phyloP scores from a whole-genome alignment of 75 land plant genomes.

The Azolla pinnata region DNA sequence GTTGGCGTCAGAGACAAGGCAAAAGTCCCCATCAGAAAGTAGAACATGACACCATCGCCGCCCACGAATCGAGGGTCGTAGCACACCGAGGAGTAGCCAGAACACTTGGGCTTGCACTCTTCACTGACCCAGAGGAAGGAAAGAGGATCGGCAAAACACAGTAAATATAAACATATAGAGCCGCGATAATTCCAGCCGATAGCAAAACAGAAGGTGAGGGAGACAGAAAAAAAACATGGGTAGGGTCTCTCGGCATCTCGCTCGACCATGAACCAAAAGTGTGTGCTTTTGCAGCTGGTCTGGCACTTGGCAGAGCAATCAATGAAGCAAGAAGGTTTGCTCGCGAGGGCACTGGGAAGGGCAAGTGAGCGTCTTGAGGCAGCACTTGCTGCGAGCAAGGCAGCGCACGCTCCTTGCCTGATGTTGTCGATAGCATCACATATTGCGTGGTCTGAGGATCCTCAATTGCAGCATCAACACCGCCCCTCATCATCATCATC shows the following conservation, averaged over 20 bases:
- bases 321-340: slow-evolving; percentile 6
- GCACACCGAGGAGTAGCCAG: slow-evolving; percentile 45
- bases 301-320: slow-evolving; percentile 10
- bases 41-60: slow-evolving; percentile 70
- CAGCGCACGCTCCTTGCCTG: neutral
- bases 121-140: too few relatives aligned
- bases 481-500: too few relatives aligned
- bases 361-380: neutral
- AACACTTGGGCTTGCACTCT: slow-evolving; percentile 20
- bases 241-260: neutral
- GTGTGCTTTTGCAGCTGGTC: slow-evolving; percentile 5
- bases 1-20: slow-evolving; percentile 47
- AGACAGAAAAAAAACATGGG: neutral
- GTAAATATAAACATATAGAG: neutral
- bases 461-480: too few relatives aligned
- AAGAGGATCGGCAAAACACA: neutral
- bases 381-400: slow-evolving; percentile 1
- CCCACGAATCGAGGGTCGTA: slow-evolving; percentile 69
- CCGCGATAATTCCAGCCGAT: neutral
- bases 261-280: neutral
- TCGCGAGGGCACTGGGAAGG: slow-evolving; percentile 7
- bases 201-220: neutral
- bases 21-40: slow-evolving; percentile 57
- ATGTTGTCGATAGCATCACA: neutral
- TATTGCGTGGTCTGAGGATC: neutral